Percentiles rank a stretch among this genome's conserved stretches.
Conservation (phyloP, 192 early-diverging fungal species). For the Allomyces javanicus region DNA sequence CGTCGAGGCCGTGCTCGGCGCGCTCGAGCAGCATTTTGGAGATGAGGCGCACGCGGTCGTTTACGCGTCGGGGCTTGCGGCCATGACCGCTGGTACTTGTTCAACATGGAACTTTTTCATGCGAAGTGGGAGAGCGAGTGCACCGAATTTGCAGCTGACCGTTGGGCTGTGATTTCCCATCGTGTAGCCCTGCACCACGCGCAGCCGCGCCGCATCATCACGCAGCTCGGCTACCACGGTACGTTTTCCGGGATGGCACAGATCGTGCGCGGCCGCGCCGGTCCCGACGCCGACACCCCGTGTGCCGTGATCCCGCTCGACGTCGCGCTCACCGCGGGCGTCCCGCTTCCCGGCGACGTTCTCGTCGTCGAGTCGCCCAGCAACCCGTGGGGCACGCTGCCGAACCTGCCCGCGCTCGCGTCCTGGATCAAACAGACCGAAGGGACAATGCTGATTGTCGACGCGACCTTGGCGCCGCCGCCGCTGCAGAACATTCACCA, state of each 20-base stretch:
- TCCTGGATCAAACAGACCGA: conserved; percentile 16
- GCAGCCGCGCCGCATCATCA: conserved; percentile 22
- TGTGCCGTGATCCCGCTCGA: conserved; percentile 16
- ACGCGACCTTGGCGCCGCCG: conserved; percentile 52
- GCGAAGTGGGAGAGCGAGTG: too few species aligned
- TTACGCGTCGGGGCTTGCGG: conserved; percentile 36
- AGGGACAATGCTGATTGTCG: conserved; percentile 33
- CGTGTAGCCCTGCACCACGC: conserved; percentile 20
- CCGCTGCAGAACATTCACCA: conserved; percentile 26
- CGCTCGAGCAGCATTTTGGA: conserved; percentile 9
- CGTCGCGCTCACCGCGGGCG: conserved; percentile 13
- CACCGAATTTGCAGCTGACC: too few species aligned
- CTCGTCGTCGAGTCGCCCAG: conserved; percentile 39
- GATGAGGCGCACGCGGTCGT: conserved; percentile 34
- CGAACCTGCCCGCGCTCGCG: conserved; percentile 16
- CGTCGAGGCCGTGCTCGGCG: conserved; percentile 32
- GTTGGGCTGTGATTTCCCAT: too few species aligned
- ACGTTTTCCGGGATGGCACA: conserved; percentile 13
- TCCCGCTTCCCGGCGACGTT: conserved; percentile 11
- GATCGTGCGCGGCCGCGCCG: conserved; percentile 13
- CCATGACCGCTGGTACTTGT: conserved; percentile 17
- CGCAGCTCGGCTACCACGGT: conserved; percentile 14
- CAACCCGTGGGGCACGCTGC: conserved; percentile 35
- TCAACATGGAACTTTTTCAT: too few species aligned
- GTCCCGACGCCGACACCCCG: conserved; percentile 8